A percentile compares a stretch with the other conserved stretches of the same genome.
These are phyloP conservation scores for Cladosporium austrohemisphaericum DNA, from an alignment of 2,329 filamentous ascomycete species.

Conservation along the genomic window DNA sequence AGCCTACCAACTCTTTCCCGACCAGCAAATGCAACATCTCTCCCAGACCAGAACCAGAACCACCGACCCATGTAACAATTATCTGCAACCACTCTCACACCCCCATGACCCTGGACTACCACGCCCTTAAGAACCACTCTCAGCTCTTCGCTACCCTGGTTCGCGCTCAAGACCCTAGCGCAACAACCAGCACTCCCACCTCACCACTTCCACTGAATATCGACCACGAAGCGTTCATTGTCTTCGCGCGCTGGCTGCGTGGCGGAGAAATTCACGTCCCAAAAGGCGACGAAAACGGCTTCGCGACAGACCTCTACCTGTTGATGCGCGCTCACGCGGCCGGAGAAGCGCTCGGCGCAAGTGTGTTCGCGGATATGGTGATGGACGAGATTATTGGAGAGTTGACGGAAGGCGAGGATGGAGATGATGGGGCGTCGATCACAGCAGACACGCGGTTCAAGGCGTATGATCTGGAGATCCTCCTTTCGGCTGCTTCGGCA, in stretches of 20 bases:
- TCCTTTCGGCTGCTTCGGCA: conserved; percentile 1
- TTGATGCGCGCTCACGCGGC: conserved; percentile 10
- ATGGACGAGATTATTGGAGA: conserved; percentile 8
- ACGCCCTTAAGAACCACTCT: neutral
- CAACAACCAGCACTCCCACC: neutral
- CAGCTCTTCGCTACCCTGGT: conserved; percentile 10
- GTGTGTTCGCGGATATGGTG: conserved; percentile 5
- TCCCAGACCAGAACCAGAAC: neutral
- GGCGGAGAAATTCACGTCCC: conserved; percentile 3
- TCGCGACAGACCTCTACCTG: conserved; percentile 7
- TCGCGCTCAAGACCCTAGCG: neutral
- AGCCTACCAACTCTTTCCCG: neutral
- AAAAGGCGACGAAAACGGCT: conserved; percentile 4
- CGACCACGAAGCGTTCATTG: conserved; percentile 11
- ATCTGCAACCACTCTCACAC: conserved; percentile 4
- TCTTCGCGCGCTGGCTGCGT: conserved; percentile 10
- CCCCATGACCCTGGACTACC: neutral
- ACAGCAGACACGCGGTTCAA: neutral
- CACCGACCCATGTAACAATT: neutral
- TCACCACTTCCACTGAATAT: neutral
- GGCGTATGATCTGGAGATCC: neutral
- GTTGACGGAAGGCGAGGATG: neutral
- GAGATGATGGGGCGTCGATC: neutral
- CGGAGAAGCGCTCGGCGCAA: conserved; percentile 5
- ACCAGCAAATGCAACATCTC: neutral